Conservation (phyloP, 164 flowering plant genomes). For the Macadamia integrifolia region DNA sequence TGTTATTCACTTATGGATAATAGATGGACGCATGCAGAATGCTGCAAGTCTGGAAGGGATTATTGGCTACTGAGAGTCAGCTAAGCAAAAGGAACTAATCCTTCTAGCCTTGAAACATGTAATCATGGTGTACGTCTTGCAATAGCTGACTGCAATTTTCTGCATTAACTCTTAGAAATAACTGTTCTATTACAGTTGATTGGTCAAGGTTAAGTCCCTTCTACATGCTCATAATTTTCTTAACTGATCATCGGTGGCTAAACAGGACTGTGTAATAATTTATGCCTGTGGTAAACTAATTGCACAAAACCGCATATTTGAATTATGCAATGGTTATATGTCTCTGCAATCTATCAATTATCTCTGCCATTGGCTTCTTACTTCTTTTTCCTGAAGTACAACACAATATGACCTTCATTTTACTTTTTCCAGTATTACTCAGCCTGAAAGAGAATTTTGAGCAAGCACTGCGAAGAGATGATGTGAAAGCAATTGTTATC, state of each 20-base stretch:
- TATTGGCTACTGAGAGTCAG: background rate
- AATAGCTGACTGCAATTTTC: background rate
- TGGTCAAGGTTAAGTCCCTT: background rate
- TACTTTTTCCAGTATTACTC: slow-evolving; percentile 44
- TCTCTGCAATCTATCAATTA: background rate
- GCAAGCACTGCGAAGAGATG: slow-evolving; percentile 65
- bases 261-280: no score
- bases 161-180: background rate
- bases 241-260: background rate
- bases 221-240: background rate
- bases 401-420: background rate
- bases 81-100: background rate
- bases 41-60: background rate
- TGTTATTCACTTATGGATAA: no score
- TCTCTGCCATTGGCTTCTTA: background rate
- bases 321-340: background rate
- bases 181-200: background rate
- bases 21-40: no score
- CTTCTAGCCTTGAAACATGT: background rate
- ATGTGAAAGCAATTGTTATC: slow-evolving; percentile 90
- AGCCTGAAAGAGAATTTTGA: slow-evolving; percentile 66
- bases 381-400: no score
- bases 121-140: background rate
- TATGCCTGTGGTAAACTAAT: background rate
- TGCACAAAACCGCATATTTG: background rate